Evolutionary conservation across 345 rosid species (phyloP), one percentile per base, ranked within the genome.

Genomic region (Laguncularia racemosa): DNA sequence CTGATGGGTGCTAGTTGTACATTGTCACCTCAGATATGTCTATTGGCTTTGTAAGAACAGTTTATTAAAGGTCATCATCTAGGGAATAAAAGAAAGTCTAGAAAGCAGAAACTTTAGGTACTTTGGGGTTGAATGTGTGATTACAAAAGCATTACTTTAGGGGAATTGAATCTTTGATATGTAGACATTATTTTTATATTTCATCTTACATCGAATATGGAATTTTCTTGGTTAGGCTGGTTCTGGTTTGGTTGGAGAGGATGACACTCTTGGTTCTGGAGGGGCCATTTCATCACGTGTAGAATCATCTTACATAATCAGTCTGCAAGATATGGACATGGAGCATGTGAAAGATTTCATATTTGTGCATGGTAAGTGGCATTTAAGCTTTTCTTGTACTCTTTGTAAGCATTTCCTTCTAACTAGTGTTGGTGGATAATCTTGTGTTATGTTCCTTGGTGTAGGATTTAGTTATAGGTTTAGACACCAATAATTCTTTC

Each of bases 331-430:
- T 69, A 71, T 89, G 75, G 90, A 76, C 63, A 77, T 89, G 86
- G 89, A 83, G 81, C 97, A 93, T 58, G 74, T 89, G 50, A 93
- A 89, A 78, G 97, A 93, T 73, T 89, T 93, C 64, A 76, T 93
- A 72, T 93, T 93, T 76, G 77, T 89, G 23, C 88, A 89, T 61
- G 99, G 99, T 93, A 70, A 61, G 89, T 64, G 61, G 56, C 52
- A 48, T 47, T 57, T 48, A 17, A 49, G 11, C 9, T 6, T 33
- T 9, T 33, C 9, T 33, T 33, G 7, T 4, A 33, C 40, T 4
- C 6, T 33, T 33, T 33, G 9, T 33, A 33, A 6, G 40, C 11
- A 7, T 33, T 33, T 58, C 58, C 17, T 44, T n/a, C 20, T 33
- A 6, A 19, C 44, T 23, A 53, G 16, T 40, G 16, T 20, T 53